A percentile compares a stretch with the other conserved stretches of the same genome.
Conservation (phyloP, 805 yeast genomes). For the Babjeviella inositovora region DNA sequence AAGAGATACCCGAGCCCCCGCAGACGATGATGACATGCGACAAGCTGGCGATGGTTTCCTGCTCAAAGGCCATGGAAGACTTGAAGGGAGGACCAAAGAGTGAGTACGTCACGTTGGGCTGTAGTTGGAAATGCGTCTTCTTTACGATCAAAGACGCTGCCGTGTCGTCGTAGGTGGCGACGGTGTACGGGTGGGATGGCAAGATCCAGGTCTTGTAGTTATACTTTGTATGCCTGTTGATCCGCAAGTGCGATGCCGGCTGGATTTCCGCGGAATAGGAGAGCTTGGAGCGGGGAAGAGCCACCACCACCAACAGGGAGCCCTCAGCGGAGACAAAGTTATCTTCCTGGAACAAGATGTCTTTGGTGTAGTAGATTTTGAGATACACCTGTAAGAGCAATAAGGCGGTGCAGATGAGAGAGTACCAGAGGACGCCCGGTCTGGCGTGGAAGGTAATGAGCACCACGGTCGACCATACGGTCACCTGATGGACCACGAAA, state of each 20-base stretch:
- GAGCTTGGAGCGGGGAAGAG: no score
- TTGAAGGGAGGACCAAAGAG: slow-evolving; percentile 13
- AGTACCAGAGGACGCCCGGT: slow-evolving; percentile 36
- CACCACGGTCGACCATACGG: slow-evolving; percentile 25
- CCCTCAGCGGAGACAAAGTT: no score
- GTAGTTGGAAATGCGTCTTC: slow-evolving; percentile 18
- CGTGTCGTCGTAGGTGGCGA: slow-evolving; percentile 25
- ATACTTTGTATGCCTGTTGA: no score
- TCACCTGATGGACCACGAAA: slow-evolving; percentile 37
- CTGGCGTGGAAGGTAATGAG: slow-evolving; percentile 49
- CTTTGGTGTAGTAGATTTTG: slow-evolving; percentile 10
- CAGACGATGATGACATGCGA: slow-evolving; percentile 35
- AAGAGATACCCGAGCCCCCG: slow-evolving; percentile 66
- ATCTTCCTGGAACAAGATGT: no score
- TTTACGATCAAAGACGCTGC: slow-evolving; percentile 26
- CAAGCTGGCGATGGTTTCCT: slow-evolving; percentile 17
- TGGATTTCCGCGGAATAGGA: no score
- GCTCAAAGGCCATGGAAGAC: slow-evolving; percentile 2
- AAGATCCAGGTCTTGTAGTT: slow-evolving; percentile 26
- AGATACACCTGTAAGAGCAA: slow-evolving; percentile 18
- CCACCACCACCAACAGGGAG: no score
- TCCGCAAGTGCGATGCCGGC: no score
- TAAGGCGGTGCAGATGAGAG: slow-evolving; percentile 10
- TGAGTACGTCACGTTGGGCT: slow-evolving; percentile 15
- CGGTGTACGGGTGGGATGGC: slow-evolving; percentile 58